Evolutionary conservation across 352 stramenopile species (phyloP).

Genomic region (Plasmopara muralis): DNA sequence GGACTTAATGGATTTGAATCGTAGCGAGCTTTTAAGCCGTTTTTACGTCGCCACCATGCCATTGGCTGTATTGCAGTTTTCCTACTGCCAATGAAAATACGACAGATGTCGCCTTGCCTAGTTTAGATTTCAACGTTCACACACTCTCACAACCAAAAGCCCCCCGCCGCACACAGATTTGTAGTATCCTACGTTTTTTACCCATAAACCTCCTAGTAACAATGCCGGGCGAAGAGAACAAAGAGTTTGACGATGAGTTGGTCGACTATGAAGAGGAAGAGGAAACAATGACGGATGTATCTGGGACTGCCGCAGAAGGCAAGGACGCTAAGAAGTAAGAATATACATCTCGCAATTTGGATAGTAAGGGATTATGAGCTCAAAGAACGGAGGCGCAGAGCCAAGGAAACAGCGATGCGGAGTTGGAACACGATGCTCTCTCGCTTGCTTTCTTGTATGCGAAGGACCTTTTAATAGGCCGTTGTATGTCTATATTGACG

Average conservation of each 20-base stretch:
- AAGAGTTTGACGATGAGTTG: constrained; percentile 85
- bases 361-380: constrained; percentile 10
- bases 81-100: constrained; percentile 16
- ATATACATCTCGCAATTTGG: constrained; percentile 35
- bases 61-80: constrained; percentile 7
- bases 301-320: constrained; percentile 65
- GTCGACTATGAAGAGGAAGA: constrained; percentile 88
- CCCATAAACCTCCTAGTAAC: constrained; percentile 5
- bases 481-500: constrained; percentile 22
- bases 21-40: no score
- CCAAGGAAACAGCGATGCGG: constrained; percentile 19
- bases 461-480: constrained; percentile 15
- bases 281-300: constrained; percentile 67
- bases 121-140: neutral
- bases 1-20: neutral
- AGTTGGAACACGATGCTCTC: constrained; percentile 12
- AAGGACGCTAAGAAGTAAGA: constrained; percentile 87
- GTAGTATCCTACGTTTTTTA: neutral
- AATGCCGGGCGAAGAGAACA: constrained; percentile 82
- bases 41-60: neutral
- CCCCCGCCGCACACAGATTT: constrained; percentile 13
- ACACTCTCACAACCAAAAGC: constrained; percentile 34
- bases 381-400: constrained; percentile 16
- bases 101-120: constrained; percentile 16
- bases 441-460: constrained; percentile 13